These are phyloP conservation scores for Vanilla planifolia DNA, from an alignment of 106 monocot species.

Conservation along the genomic window DNA sequence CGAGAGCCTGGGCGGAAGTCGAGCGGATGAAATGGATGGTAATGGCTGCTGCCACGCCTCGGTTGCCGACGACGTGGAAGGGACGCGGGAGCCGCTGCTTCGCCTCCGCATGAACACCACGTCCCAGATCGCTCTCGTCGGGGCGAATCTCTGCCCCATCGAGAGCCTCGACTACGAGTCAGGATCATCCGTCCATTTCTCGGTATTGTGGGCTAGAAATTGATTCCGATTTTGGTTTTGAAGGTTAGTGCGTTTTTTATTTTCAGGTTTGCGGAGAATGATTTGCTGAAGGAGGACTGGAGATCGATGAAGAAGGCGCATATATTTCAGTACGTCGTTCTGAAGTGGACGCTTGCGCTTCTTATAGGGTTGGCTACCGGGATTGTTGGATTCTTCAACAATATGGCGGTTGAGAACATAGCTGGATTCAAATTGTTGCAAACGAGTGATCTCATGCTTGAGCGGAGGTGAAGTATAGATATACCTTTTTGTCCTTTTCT, in stretches of 20 bases:
- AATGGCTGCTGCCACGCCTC: too few relatives aligned
- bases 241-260: not conserved
- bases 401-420: slow-evolving; percentile 78
- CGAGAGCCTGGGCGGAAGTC: too few relatives aligned
- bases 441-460: slow-evolving; percentile 63
- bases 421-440: slow-evolving; percentile 63
- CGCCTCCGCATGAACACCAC: slow-evolving; percentile 63
- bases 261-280: slow-evolving; percentile 74
- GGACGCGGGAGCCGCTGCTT: slow-evolving; percentile 32
- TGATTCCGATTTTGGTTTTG: slow-evolving; percentile 4
- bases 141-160: slow-evolving; percentile 68
- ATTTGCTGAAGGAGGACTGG: slow-evolving; percentile 73
- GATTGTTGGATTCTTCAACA: slow-evolving; percentile 77
- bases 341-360: slow-evolving; percentile 77
- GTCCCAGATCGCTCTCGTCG: slow-evolving; percentile 79
- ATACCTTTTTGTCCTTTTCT: not conserved
- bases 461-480: slow-evolving; percentile 26
- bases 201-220: not conserved
- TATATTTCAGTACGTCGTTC: slow-evolving; percentile 59
- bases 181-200: slow-evolving; percentile 2
- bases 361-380: slow-evolving; percentile 61
- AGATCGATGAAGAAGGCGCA: slow-evolving; percentile 61
- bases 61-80: too few relatives aligned
- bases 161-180: slow-evolving; percentile 93
- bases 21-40: too few relatives aligned